A percentile compares a stretch with the other conserved stretches of the same genome.
phyloP scores from a whole-genome alignment of 2,329 filamentous ascomycete species.

The Graphiopsis chlorocephala region DNA sequence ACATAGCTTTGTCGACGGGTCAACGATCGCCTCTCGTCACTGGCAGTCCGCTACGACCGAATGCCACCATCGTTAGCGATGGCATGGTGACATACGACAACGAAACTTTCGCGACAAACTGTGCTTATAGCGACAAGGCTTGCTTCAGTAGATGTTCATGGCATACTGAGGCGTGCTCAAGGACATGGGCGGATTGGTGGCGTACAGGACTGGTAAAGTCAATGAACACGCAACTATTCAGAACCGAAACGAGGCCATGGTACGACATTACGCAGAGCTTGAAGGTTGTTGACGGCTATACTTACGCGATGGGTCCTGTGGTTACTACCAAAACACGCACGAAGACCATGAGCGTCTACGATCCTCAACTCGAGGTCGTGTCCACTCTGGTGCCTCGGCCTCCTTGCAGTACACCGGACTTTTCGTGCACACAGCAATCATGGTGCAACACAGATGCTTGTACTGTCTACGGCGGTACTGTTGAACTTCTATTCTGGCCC shows the following conservation, averaged over 20 bases:
- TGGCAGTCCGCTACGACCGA: neutral
- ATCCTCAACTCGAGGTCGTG: neutral
- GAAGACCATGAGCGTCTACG: neutral
- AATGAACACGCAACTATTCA: neutral
- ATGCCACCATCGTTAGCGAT: neutral
- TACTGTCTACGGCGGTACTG: conserved; percentile 21
- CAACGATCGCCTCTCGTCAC: neutral
- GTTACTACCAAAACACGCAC: neutral
- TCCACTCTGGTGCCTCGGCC: neutral
- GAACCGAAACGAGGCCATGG: neutral
- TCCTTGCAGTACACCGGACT: neutral
- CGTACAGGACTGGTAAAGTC: neutral
- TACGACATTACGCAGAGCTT: conserved; percentile 5
- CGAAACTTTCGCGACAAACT: conserved; percentile 2
- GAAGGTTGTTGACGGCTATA: neutral
- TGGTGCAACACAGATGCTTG: conserved; percentile 8
- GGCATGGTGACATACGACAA: conserved; percentile 1
- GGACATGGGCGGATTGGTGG: conserved; percentile 5
- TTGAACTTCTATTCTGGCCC: conserved; percentile 22
- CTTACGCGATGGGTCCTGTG: conserved; percentile 8
- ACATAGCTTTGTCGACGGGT: neutral
- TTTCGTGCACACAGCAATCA: neutral
- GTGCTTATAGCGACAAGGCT: neutral
- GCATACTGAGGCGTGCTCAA: conserved; percentile 4
- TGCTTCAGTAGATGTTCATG: conserved; percentile 3